A percentile compares a stretch with the other conserved stretches of the same genome.
Conservation (phyloP, 163 green algal genomes). For the Coccomyxa subellipsoidea region DNA sequence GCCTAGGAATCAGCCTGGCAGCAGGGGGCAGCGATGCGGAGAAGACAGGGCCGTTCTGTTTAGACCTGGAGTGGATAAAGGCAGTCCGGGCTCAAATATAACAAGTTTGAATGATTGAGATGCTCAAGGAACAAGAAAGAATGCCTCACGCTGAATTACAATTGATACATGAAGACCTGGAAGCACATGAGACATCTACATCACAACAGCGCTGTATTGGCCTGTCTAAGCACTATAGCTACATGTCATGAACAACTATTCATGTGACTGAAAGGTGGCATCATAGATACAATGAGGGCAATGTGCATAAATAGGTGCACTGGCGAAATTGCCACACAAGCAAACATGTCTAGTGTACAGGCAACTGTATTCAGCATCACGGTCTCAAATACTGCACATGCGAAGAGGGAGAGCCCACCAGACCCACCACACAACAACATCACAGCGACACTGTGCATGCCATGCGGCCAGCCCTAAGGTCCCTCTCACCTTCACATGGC, state of each 20-base stretch:
- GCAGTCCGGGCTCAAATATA: constrained; percentile 7
- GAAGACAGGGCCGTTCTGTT: constrained; percentile 26
- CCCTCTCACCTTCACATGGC: too few species aligned
- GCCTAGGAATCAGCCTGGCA: constrained; percentile 49
- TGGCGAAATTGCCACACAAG: not conserved
- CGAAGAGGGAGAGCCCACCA: not conserved
- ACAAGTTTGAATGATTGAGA: too few species aligned
- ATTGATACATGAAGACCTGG: too few species aligned
- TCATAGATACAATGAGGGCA: not conserved
- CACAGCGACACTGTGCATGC: not conserved
- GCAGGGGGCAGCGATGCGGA: constrained; percentile 33
- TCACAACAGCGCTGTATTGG: too few species aligned
- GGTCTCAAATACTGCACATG: not conserved
- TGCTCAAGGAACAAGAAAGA: too few species aligned
- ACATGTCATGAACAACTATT: too few species aligned
- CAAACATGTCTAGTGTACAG: not conserved
- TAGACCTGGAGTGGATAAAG: constrained; percentile 37
- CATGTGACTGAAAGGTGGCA: too few species aligned
- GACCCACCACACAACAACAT: not conserved
- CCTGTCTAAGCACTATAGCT: too few species aligned
- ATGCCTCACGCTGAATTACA: too few species aligned
- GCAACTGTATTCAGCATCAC: not conserved
- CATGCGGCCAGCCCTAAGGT: too few species aligned
- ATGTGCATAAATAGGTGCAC: not conserved
- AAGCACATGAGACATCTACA: too few species aligned